Base-by-base conservation (phyloP, 768 basidiomycete genomes). In the Kwoniella pini region DNA sequence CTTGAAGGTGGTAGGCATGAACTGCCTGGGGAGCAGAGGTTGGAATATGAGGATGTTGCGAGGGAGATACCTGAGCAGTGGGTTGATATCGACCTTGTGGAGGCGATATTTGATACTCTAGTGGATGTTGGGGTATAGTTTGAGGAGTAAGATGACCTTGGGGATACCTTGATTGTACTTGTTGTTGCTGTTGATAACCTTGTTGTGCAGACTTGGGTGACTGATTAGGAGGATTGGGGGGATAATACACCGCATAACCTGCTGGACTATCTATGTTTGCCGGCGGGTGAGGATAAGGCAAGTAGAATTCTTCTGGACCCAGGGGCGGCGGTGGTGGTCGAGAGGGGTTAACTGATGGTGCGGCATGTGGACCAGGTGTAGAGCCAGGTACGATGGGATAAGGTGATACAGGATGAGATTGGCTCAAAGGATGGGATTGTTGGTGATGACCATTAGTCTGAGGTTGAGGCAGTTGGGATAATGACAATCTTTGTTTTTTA, bases 241-340 rank as follows among this genome's bases (percentile, higher is more conserved):
- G 44, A 48, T 64, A 64, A 46, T 53, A 59, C 10, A 64, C 62
- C 13, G 63, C 58, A 53, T 55, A 64, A 0, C 63, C 63, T 19
- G 53, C 58, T 17, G 50, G 48, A 33, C 54, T 33, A 12, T 56
- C 42, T 43, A 56, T 33, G 17, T 31, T 53, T 17, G 59, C 50
- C 26, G 50, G 59, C 2, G 53, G 58, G 43, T 57, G 62, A 17
- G 62, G 62, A 22, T 64, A 59, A 3, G 62, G 52, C 11, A 64
- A 45, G 43, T 59, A 64, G 36, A 56, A 64, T 44, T 60, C 45
- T 12, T 48, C 63, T 7, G 43, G 58, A 9, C 40, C 53, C 10
- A 50, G 39, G 45, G 54, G 40, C 28, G 57, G 63, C 0, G 63
- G 50, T 19, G 63, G 57, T 13, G 64, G 64, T 57, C 60, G 21